phyloP scores from a whole-genome alignment of 78 protist genomes.

The Acrasis kona region DNA sequence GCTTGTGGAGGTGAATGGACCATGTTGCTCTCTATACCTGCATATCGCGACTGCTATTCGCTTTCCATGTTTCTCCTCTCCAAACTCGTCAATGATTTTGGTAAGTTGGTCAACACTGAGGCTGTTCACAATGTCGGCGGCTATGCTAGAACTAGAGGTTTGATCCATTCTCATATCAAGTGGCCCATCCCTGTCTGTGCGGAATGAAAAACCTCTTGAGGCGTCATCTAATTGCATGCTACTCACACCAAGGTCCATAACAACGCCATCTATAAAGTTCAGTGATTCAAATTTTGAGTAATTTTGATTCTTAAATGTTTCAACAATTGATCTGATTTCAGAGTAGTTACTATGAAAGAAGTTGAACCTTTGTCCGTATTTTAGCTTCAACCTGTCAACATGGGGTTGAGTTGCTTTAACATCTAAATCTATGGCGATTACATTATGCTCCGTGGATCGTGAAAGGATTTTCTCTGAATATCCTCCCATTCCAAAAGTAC shows the following conservation, averaged over 20 bases:
- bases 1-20: neutral
- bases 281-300: too few species aligned
- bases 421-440: neutral
- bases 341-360: neutral
- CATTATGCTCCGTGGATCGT: neutral
- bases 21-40: neutral
- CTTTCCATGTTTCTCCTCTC: neutral
- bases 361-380: neutral
- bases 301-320: neutral
- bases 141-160: neutral
- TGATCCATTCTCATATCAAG: neutral
- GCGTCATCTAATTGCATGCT: neutral
- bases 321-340: neutral
- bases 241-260: neutral
- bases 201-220: neutral
- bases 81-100: neutral
- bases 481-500: conserved; percentile 2
- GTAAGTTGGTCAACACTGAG: too few species aligned
- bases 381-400: neutral
- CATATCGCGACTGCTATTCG: neutral
- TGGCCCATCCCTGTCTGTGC: neutral
- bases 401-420: neutral
- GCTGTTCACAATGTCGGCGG: neutral
- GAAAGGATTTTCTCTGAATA: neutral
- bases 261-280: neutral